Base-by-base conservation (phyloP, 2,329 filamentous ascomycete species). In the Verticillium longisporum region DNA sequence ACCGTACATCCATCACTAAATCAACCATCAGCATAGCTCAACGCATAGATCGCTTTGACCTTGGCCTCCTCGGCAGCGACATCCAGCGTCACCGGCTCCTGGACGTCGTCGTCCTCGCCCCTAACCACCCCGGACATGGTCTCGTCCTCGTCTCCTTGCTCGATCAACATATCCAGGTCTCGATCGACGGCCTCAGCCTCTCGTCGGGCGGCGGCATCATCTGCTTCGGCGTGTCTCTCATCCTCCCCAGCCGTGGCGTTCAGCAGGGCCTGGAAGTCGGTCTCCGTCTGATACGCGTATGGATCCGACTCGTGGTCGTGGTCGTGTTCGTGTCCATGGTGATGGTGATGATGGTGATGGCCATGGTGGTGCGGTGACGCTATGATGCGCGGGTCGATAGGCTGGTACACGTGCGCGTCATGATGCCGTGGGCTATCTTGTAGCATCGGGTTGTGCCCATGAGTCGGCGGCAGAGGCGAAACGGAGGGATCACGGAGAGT, bases 311-410 rank as follows among this genome's bases (percentile, higher is more conserved):
- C 41, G 66, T 64, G 26, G 68, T 70, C 13, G 70, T 68, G 7
- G 66, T 67, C 7, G 63, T 63, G 26, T 4, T 31, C 26, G 26
- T 31, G 26, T 5, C 5, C 26, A 31, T 31, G 26, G 26, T 31
- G 14, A 66, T 64, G 38, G 66, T 63, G 32, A 31, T 55, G 26
- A n/a, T 55, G 65, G 58, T 70, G 69, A 61, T 72, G 70, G 56
- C 71, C 68, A 9, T 68, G 68, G 55, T 66, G 70, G 41, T 71
- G 68, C 31, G 73, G 67, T 58, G 80, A 78, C 55, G 75, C 79
- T 66, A 85, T 84, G 60, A 85, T 84, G 65, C 83, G 82, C n/a
- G 83, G 83, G 67, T 86, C 83, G 69, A 86, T 85, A 32, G 82
- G 83, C 59, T 84, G 80, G 68, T 81, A 82, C 36, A 67, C 63